These are phyloP conservation scores for Datisca glomerata DNA, from an alignment of 306 rosid genomes.

Conservation along the genomic window DNA sequence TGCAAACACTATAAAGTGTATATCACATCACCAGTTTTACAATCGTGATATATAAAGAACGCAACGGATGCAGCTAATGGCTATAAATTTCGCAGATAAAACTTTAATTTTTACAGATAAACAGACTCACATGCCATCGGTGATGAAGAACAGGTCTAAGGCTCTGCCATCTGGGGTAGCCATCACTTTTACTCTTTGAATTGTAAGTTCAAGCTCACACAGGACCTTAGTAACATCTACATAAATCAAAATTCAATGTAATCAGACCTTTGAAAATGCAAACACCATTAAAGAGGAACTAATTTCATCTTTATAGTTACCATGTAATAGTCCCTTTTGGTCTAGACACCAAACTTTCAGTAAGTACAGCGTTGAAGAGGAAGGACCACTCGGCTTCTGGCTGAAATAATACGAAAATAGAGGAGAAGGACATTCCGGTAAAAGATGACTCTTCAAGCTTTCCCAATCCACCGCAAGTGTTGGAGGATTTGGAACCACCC, in stretches of 20 bases:
- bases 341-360: slow-evolving; percentile 62
- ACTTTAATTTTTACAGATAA: slow-evolving; percentile 6
- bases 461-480: slow-evolving; percentile 55
- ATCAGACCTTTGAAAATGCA: slow-evolving; percentile 2
- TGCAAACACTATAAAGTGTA: too few species aligned
- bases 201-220: slow-evolving; percentile 61
- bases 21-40: too few species aligned
- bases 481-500: slow-evolving; percentile 50
- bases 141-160: slow-evolving; percentile 68
- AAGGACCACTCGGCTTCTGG: slow-evolving; percentile 21
- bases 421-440: slow-evolving; percentile 58
- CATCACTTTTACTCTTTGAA: slow-evolving; percentile 81
- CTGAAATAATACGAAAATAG: slow-evolving; percentile 35
- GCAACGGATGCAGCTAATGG: too few species aligned
- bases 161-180: slow-evolving; percentile 87
- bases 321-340: slow-evolving; percentile 60
- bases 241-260: background rate
- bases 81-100: too few species aligned
- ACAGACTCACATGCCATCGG: slow-evolving; percentile 59
- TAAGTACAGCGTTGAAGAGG: slow-evolving; percentile 41
- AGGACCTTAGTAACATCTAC: slow-evolving; percentile 66
- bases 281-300: background rate
- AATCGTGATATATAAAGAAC: too few species aligned
- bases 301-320: slow-evolving; percentile 12
- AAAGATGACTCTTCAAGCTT: slow-evolving; percentile 46